phyloP scores from a whole-genome alignment of 768 basidiomycete genomes.

The Candolleomyces eurysporus region DNA sequence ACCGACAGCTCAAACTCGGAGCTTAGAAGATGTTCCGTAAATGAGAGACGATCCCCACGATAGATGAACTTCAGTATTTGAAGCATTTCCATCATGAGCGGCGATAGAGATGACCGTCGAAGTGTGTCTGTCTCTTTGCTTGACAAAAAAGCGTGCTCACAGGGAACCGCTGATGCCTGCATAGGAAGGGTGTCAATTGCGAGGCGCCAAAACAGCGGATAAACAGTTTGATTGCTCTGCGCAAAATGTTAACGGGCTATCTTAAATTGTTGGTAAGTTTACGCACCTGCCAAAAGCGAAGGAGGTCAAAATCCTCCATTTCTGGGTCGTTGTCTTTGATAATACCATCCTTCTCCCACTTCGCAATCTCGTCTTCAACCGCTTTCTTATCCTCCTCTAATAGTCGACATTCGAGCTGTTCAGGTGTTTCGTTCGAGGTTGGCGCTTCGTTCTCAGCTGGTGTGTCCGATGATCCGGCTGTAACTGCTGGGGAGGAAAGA shows the following conservation, averaged over 20 bases:
- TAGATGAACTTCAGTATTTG: slow-evolving; percentile 10
- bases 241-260: neutral
- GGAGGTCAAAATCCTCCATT: neutral
- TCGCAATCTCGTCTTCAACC: neutral
- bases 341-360: neutral
- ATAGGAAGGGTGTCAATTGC: slow-evolving; percentile 26
- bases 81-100: slow-evolving; percentile 6
- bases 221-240: slow-evolving; percentile 5
- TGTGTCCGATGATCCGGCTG: too few species aligned
- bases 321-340: neutral
- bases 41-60: neutral
- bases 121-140: slow-evolving; percentile 8
- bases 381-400: neutral
- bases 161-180: slow-evolving; percentile 29
- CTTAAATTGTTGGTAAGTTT: neutral
- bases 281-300: slow-evolving; percentile 1
- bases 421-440: too few species aligned
- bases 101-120: neutral
- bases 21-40: slow-evolving; percentile 3
- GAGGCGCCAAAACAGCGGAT: slow-evolving; percentile 17
- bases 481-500: too few species aligned
- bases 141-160: slow-evolving; percentile 3
- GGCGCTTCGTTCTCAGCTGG: too few species aligned
- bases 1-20: slow-evolving; percentile 6
- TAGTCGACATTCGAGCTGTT: too few species aligned